Evolutionary conservation across 345 rosid species (phyloP).

Genomic region (Melaleuca alternifolia): DNA sequence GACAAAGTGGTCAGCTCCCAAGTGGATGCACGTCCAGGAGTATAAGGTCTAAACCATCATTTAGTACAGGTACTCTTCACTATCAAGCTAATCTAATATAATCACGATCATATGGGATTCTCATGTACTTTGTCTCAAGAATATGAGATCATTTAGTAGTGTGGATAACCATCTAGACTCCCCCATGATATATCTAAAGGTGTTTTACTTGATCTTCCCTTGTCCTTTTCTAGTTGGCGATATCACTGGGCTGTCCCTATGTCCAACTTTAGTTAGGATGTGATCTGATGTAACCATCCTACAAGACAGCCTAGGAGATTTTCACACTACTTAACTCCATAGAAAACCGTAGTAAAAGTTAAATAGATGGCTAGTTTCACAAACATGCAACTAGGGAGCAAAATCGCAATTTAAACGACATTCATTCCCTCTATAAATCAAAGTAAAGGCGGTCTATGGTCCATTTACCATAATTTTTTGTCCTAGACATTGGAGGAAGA

Average conservation of each 20-base stretch:
- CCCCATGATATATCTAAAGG: neutral
- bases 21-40: slow-evolving; percentile 10
- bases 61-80: neutral
- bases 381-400: neutral
- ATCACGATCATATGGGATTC: neutral
- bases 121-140: neutral
- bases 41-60: neutral
- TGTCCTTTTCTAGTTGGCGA: neutral
- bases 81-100: neutral
- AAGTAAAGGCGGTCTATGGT: neutral
- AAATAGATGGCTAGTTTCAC: neutral
- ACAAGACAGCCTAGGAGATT: neutral
- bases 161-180: neutral
- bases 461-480: neutral
- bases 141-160: neutral
- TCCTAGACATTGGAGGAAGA: neutral
- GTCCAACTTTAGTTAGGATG: neutral
- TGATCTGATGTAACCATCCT: neutral
- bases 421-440: neutral
- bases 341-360: neutral
- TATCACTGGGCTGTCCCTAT: no score
- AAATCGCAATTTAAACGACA: neutral
- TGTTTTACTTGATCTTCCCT: neutral
- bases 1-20: slow-evolving; percentile 15
- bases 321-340: neutral